Conservation (phyloP, 2,329 filamentous ascomycete species). For the Fusarium sp. region DNA sequence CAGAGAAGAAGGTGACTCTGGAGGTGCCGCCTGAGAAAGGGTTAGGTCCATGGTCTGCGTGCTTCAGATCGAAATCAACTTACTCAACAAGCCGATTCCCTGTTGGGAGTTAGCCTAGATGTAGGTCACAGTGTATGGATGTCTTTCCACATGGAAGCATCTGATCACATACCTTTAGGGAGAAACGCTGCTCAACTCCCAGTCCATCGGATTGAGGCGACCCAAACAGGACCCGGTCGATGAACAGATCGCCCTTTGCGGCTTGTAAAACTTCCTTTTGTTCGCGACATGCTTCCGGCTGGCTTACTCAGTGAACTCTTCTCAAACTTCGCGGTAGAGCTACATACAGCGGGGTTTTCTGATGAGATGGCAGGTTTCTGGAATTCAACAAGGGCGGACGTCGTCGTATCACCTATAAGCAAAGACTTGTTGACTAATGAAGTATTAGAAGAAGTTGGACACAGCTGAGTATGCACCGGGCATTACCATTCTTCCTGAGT, state of each 20-base stretch:
- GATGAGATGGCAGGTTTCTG: not conserved
- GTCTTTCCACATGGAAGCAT: too few relatives aligned
- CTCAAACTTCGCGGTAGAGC: accelerated
- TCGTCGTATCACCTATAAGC: not conserved
- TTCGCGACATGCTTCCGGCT: not conserved
- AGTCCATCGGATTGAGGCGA: not conserved
- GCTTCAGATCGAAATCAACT: not conserved
- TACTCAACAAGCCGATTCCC: constrained; percentile 45
- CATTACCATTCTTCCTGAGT: constrained; percentile 37
- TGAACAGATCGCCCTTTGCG: constrained; percentile 16
- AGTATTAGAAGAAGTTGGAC: not conserved
- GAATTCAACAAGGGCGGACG: accelerated
- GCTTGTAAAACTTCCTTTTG: not conserved
- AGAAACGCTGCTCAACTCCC: constrained; percentile 20
- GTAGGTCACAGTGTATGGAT: not conserved
- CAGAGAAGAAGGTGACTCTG: constrained; percentile 44
- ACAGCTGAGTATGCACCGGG: not conserved
- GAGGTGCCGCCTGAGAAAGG: constrained; percentile 36
- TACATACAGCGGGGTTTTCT: not conserved
- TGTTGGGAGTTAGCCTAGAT: not conserved
- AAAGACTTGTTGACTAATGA: constrained; percentile 27
- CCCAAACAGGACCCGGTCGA: constrained; percentile 34
- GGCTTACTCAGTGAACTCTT: not conserved
- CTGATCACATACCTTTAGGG: constrained; percentile 27
- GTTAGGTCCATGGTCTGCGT: not conserved